Evolutionary conservation across 2,329 filamentous ascomycete genomes (phyloP), one percentile per base, ranked within the genome.

Genomic region (Trichoderma guizhouense): DNA sequence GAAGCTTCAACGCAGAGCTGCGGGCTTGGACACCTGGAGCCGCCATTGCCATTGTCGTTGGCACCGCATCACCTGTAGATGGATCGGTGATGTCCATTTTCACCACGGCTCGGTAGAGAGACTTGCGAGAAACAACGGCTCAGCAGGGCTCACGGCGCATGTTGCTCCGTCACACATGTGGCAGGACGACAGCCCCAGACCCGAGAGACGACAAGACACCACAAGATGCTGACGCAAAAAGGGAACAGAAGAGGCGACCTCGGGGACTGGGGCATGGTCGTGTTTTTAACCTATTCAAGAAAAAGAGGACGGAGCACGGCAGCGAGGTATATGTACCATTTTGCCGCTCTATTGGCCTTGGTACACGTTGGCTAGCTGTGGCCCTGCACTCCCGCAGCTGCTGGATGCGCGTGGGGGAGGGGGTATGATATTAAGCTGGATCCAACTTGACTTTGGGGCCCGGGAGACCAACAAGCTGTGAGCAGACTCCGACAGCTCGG

Each of bases 271-370:
- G 71, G 71, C 68, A 73, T 73, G 68, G 55, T 51, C 55, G 71
- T 57, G 69, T 70, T 73, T 67, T 73, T 73, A 73, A 71, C 68
- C 62, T 55, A 64, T 67, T 67, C 61, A 65, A 73, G 57, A 62
- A 67, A 71, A 63, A 58, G 53, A 71, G 34, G 18, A 64, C 60
- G 55, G 53, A 67, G 62, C 61, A 63, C 43, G 63, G 65, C 53
- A 69, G 39, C 30, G 57, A 67, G 39, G 57, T 57, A 72, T 39
- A 51, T 39, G 63, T 68, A 72, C 70, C 70, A 64, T 62, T 64
- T 71, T 61, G 28, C 71, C 64, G 55, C 64, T 63, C 63, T 53
- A 65, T 39, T 57, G 55, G 65, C 30, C 30, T 60, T 68, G 60
- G 60, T 43, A 63, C 60, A 63, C 57, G 69, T 61, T 60, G 70